Evolutionary conservation across 2,329 filamentous ascomycete genomes (phyloP).

Genomic region (Ophiocordyceps camponoti-leonardi): DNA sequence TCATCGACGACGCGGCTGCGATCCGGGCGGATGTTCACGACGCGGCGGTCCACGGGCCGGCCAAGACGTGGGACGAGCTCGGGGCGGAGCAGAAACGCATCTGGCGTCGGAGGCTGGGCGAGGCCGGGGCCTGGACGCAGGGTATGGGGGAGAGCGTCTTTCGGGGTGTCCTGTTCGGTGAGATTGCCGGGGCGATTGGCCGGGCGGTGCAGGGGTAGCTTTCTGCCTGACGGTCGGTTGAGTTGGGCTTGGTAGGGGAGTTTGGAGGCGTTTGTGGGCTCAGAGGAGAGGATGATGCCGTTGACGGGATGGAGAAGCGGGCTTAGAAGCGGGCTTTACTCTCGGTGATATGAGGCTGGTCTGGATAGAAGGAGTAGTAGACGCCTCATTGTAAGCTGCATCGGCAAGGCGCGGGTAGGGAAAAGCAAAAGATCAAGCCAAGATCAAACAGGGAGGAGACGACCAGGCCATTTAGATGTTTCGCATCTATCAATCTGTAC

Average conservation of each 20-base stretch:
- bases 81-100: constrained; percentile 39
- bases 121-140: constrained; percentile 65
- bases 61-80: constrained; percentile 57
- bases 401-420: too few species aligned
- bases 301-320: background rate
- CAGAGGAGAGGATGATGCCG: background rate
- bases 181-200: constrained; percentile 48
- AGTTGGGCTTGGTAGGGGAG: background rate
- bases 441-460: too few species aligned
- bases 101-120: constrained; percentile 53
- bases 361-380: too few species aligned
- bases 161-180: constrained; percentile 60
- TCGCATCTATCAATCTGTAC: too few species aligned
- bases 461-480: too few species aligned
- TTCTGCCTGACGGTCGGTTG: background rate
- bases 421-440: too few species aligned
- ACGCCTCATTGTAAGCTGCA: too few species aligned
- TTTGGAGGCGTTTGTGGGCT: background rate
- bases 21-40: constrained; percentile 28
- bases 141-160: constrained; percentile 62
- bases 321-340: background rate
- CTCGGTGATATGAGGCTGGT: too few species aligned
- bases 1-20: background rate
- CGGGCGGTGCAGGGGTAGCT: constrained; percentile 25
- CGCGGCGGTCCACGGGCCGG: constrained; percentile 28